Conservation (phyloP, 345 rosid genomes). For the Lenwebbia sp. region DNA sequence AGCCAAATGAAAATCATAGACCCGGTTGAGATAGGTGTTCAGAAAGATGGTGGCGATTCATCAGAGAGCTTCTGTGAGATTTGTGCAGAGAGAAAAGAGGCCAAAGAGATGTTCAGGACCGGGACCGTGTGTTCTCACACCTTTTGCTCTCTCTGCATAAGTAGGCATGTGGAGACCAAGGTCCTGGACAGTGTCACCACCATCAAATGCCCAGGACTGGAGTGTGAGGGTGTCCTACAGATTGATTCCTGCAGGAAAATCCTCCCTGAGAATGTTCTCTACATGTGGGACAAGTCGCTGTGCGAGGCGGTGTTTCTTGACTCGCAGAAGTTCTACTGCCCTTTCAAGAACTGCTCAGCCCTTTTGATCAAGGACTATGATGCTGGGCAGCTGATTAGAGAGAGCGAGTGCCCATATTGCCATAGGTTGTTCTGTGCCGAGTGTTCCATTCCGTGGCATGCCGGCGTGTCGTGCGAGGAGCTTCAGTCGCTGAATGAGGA, state of each 20-base stretch:
- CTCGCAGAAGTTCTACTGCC: slow-evolving; percentile 41
- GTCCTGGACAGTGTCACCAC: slow-evolving; percentile 7
- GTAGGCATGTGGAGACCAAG: slow-evolving; percentile 29
- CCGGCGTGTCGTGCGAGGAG: slow-evolving; percentile 20
- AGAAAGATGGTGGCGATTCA: background rate
- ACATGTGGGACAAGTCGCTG: slow-evolving; percentile 42
- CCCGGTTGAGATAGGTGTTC: background rate
- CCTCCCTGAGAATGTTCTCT: slow-evolving; percentile 33
- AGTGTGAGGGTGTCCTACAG: slow-evolving; percentile 31
- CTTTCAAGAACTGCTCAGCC: slow-evolving; percentile 62
- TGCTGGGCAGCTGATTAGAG: slow-evolving; percentile 13
- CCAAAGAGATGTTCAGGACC: slow-evolving; percentile 20
- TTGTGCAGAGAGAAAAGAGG: slow-evolving; percentile 38
- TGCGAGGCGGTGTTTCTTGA: slow-evolving; percentile 31
- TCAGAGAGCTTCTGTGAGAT: slow-evolving; percentile 34
- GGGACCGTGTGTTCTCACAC: slow-evolving; percentile 28
- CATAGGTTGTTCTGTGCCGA: slow-evolving; percentile 41
- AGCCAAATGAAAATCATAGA: background rate
- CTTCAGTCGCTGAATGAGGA: slow-evolving; percentile 16
- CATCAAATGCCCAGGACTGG: slow-evolving; percentile 43
- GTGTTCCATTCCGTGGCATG: slow-evolving; percentile 30
- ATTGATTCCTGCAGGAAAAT: slow-evolving; percentile 28
- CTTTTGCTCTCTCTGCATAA: slow-evolving; percentile 39
- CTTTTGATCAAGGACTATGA: slow-evolving; percentile 24
- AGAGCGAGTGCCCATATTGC: slow-evolving; percentile 58